A percentile compares a stretch with the other conserved stretches of the same genome.
Evolutionary conservation across 164 flowering plant genomes (phyloP).

Genomic region (Hamamelis virginiana): DNA sequence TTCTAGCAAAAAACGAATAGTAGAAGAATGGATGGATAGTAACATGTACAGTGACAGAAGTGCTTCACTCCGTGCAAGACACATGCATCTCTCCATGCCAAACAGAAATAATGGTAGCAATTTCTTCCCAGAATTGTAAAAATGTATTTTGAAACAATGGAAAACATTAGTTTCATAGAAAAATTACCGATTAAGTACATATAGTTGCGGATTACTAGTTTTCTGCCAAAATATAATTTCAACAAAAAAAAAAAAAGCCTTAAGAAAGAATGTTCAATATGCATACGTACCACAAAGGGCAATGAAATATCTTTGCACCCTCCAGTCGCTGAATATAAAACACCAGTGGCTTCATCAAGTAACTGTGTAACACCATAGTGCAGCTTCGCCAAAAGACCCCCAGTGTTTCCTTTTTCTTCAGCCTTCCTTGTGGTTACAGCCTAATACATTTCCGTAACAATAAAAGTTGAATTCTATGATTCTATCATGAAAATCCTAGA

Average conservation of each 20-base stretch:
- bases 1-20: too few relatives aligned
- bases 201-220: not conserved
- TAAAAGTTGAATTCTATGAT: not conserved
- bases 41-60: too few relatives aligned
- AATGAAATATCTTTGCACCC: slow-evolving; percentile 47
- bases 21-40: too few relatives aligned
- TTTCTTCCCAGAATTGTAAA: too few relatives aligned
- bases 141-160: too few relatives aligned
- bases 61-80: too few relatives aligned
- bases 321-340: slow-evolving; percentile 25
- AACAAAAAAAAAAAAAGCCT: not conserved
- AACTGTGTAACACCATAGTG: slow-evolving; percentile 53
- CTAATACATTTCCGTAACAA: slow-evolving; percentile 25
- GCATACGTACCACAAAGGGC: slow-evolving; percentile 45
- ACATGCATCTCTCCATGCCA: too few relatives aligned
- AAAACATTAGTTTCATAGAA: too few relatives aligned
- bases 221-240: not conserved
- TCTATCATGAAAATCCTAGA: not conserved
- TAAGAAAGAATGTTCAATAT: not conserved
- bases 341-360: slow-evolving; percentile 42
- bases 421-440: slow-evolving; percentile 59
- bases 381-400: slow-evolving; percentile 56
- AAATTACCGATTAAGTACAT: too few relatives aligned
- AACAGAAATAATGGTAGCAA: too few relatives aligned
- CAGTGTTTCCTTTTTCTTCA: slow-evolving; percentile 49